Base-by-base conservation (phyloP, 176 grass and related monocot species). In the Avena atlantica region DNA sequence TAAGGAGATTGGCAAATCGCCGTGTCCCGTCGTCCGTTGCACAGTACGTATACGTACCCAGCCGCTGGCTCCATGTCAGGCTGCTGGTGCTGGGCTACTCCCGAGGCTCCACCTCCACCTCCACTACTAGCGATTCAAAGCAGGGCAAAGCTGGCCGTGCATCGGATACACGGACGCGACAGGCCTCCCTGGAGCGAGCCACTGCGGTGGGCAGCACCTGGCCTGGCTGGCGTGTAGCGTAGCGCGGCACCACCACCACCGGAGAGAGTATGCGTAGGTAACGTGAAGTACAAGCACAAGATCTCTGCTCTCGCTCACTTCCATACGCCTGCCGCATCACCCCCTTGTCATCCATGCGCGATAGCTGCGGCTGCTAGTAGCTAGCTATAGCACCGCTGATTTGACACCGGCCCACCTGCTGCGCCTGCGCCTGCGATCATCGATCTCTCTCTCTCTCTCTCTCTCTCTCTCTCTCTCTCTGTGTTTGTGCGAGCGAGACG, bases 241-340 rank as follows among this genome's bases (percentile, higher is more conserved):
- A 7, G 40, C 40, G 6, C 40, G 65, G 68, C 68, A 20, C 20
- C 57, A 20, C 20, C 57, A 20, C 13, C 49, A 49, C 6, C 40
- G 5, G 40, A 42, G 27, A 53, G 51, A 15, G 13, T 12, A n/a
- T 25, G 74, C 84, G 68, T 81, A 50, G 81, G 85, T 81, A 79
- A 81, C 89, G 89, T 91, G 86, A 56, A 75, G 85, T 84, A 84
- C 81, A 88, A 60, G 76, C 24, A 48, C 55, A 42, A 72, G 11
- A 53, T 85, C 59, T 31, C 24, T 31, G 11, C 24, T 67, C 58
- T 67, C 58, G 85, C 85, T 58, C 57, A 34, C 85, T 66, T 12
- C 67, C 23, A 42, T 52, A 80, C 88, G 51, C 77, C 83, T 56
- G 36, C 57, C 23, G 6, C 58, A 20, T 55, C 78, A 56, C 20